Evolutionary conservation across 306 rosid species (phyloP), one percentile per base, ranked within the genome.

Genomic region (Rosa chinensis): DNA sequence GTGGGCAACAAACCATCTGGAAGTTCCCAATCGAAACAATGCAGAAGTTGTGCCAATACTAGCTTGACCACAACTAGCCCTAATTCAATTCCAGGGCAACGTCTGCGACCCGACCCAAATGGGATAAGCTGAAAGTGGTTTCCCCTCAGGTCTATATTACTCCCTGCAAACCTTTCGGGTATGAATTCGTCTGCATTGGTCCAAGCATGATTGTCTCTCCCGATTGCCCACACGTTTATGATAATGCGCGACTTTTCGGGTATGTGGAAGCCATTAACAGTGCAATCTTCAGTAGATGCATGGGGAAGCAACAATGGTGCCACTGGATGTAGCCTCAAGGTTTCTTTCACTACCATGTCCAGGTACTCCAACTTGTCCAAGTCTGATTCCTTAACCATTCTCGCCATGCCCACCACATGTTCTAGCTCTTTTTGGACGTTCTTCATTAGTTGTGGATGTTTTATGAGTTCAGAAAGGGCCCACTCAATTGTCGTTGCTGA

Each of bases 121-220:
- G 59, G 59, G 17, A 53, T 53, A 53, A 53, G 59, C n/a, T 53
- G 59, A 53, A 17, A 53, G 20, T 53, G 59, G n/a, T 52, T 53
- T 6, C 59, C n/a, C 21, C 10, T 17, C 3, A 6, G 21, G 10
- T 53, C 59, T 53, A 53, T 53, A 20, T 50, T 16, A 50, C n/a
- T 50, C n/a, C 56, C n/a, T 17, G 8, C 56, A 50, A 50, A 50
- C 56, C 56, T 50, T 50, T 50, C 56, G 20, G 23, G 35, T 20
- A 59, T 6, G 74, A 70, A 70, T 56, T 70, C 25, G 1, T 70
- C 81, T 13, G 80, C 63, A 37, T 84, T 76, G 58, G 4, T 23
- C 89, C 84, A 84, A 39, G 78, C 59, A 3, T 73, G 72, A 81
- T 62, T 85, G 84, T 61, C 86, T 79, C n/a, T 28, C 2, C 88